Base-by-base conservation (phyloP, 202 grass and related monocot species). In the Hordeum pubiflorum region DNA sequence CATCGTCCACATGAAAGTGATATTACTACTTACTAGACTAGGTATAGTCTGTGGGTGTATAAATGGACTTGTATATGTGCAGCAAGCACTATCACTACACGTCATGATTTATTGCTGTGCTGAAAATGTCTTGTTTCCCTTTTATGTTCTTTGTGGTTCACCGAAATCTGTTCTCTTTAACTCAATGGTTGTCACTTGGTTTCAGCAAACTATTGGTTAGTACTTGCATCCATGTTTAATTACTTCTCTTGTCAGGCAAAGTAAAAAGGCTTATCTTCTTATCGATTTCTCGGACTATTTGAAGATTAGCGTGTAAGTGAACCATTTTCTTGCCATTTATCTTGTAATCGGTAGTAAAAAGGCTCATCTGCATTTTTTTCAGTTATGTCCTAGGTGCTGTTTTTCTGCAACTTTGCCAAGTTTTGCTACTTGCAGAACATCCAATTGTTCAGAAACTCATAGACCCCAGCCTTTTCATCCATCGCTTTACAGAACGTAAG, bases 401-500 rank as follows among this genome's bases (percentile, higher is more conserved):
- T 67, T 97, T 97, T 89, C 85, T 97, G 74, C 92, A 97, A 87
- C 88, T 97, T 69, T 97, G 95, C 76, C 91, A 91, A 94, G 78
- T 92, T 74, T 83, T 97, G 41, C 87, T 79, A 54, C 90, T 97
- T 1, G 23, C 73, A 48, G 74, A 93, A 5, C 94, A 97, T 91
- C 92, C 94, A 80, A 50, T 94, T 88, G 69, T 97, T 79, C 92
- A 97, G 80, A 94, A 89, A 29, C 84, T 97, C 39, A 58, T 94
- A 38, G 94, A 97, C 80, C 94, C 94, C 57, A 93, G 92, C 72
- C 94, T 94, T 88, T 97, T 97, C 81, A 97, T 97, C 31, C 86
- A 97, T 81, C 86, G 94, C 55, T 97, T 97, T 84, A 94, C 94
- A 46, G 79, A 94, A 54, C 82, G 94, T 97, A 97, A 94, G 94